Percentiles rank a stretch among this genome's conserved stretches.
Evolutionary conservation across 2,329 filamentous ascomycete species (phyloP).

Genomic region (Scopulariopsis brevicaulis): DNA sequence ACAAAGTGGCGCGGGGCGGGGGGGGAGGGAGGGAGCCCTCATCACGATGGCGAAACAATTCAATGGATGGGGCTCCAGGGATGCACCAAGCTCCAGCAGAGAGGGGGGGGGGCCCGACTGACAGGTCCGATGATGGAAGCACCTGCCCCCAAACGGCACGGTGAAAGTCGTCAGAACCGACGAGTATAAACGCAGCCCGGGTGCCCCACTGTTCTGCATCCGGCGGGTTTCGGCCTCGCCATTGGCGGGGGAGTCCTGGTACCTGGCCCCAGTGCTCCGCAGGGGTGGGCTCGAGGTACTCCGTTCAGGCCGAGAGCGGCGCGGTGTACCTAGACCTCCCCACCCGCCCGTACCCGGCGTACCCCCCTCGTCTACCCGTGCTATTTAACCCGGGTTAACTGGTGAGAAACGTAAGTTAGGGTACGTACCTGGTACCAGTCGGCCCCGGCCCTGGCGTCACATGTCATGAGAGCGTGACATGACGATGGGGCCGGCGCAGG

Average conservation of each 20-base stretch:
- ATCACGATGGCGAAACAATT: conserved; percentile 6
- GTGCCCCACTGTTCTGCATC: not conserved
- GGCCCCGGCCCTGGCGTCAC: not conserved
- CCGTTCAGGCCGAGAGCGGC: not conserved
- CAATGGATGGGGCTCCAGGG: not conserved
- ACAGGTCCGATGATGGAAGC: no score
- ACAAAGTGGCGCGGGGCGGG: not conserved
- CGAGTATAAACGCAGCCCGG: not conserved
- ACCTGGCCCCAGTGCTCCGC: not conserved
- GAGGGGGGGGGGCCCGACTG: no score
- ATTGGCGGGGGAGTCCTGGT: not conserved
- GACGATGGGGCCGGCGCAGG: not conserved
- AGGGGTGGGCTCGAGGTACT: not conserved
- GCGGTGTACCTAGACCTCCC: not conserved
- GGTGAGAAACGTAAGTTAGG: not conserved
- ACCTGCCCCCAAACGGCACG: no score
- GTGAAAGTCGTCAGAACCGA: not conserved
- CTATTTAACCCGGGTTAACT: no score
- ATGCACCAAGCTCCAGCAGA: not conserved
- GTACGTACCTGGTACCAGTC: not conserved
- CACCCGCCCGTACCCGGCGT: not conserved
- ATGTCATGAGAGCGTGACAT: conserved; percentile 5
- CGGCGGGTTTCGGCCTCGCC: not conserved
- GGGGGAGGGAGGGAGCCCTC: conserved; percentile 1
- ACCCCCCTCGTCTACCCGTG: not conserved